phyloP scores from a whole-genome alignment of 164 flowering plant genomes.

The Magnolia sinica region DNA sequence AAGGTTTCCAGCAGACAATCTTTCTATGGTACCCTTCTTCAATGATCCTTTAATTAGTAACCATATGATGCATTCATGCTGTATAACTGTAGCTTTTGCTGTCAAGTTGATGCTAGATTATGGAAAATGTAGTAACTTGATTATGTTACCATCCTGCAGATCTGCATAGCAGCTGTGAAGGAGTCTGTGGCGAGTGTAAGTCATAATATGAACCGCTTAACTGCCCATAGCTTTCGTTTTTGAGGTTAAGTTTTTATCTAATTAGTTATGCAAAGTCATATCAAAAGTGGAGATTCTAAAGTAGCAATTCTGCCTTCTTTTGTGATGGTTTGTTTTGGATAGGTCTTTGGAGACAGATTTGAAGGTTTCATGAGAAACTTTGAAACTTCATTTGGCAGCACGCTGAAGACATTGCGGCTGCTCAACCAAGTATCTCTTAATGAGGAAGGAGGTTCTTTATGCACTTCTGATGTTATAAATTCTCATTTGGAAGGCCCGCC shows the following conservation, averaged over 20 bases:
- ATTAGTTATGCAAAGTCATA: neutral
- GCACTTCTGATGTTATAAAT: constrained; percentile 5
- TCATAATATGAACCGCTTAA: constrained; percentile 22
- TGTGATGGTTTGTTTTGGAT: constrained; percentile 24
- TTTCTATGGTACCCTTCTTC: constrained; percentile 52
- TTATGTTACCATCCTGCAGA: constrained; percentile 38
- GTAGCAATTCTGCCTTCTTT: neutral
- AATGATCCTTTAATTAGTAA: neutral
- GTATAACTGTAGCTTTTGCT: neutral
- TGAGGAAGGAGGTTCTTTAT: constrained; percentile 9
- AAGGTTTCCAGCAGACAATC: constrained; percentile 47
- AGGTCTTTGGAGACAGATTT: constrained; percentile 80
- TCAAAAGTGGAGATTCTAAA: constrained; percentile 11
- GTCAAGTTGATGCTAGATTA: neutral
- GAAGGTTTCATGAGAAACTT: constrained; percentile 63
- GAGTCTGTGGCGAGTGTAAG: constrained; percentile 93
- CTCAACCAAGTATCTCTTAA: constrained; percentile 35
- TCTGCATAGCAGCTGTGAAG: constrained; percentile 68
- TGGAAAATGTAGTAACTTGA: constrained; percentile 7
- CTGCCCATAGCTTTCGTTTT: constrained; percentile 18
- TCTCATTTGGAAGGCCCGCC: constrained; percentile 3
- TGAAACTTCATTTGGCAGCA: constrained; percentile 76
- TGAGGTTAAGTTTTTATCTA: constrained; percentile 23
- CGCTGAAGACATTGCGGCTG: constrained; percentile 66
- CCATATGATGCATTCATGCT: neutral